These are phyloP conservation scores for Termitomyces sp. DNA, from an alignment of 768 basidiomycete species.

Conservation along the genomic window DNA sequence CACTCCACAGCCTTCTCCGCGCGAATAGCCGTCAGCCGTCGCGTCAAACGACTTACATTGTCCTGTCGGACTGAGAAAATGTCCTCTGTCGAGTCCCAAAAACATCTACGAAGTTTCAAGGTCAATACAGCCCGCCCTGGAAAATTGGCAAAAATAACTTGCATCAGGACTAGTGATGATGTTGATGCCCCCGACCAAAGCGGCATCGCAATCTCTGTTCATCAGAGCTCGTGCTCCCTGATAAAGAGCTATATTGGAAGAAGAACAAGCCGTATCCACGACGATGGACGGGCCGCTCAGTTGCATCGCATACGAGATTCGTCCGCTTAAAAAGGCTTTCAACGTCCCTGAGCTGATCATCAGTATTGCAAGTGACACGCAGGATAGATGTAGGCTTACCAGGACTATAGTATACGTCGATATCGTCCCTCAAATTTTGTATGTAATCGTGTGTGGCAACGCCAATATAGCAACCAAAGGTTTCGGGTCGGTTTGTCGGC, in stretches of 20 bases:
- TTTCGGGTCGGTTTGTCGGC: slow-evolving; percentile 44
- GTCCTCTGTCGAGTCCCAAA: slow-evolving; percentile 62
- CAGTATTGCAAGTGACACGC: not conserved
- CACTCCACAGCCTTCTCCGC: slow-evolving; percentile 66
- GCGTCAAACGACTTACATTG: slow-evolving; percentile 72
- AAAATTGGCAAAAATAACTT: slow-evolving; percentile 20
- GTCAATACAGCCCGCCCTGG: not conserved
- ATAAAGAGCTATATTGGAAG: slow-evolving; percentile 64
- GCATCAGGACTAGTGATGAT: slow-evolving; percentile 70
- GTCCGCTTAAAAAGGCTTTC: slow-evolving; percentile 46
- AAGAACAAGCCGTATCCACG: slow-evolving; percentile 74
- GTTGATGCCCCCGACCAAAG: slow-evolving; percentile 75
- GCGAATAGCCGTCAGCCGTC: slow-evolving; percentile 70
- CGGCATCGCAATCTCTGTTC: slow-evolving; percentile 62
- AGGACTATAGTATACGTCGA: slow-evolving; percentile 71
- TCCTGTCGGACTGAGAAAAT: slow-evolving; percentile 64
- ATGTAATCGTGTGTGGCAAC: slow-evolving; percentile 67
- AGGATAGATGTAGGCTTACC: slow-evolving; percentile 32
- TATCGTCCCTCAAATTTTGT: slow-evolving; percentile 56
- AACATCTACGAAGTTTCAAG: slow-evolving; percentile 50
- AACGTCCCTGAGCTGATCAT: not conserved
- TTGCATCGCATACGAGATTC: slow-evolving; percentile 66
- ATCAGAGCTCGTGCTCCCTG: slow-evolving; percentile 65
- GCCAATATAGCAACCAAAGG: slow-evolving; percentile 67
- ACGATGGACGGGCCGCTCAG: slow-evolving; percentile 70